These are phyloP conservation scores for Syzygium oleosum DNA, from an alignment of 345 rosid genomes.

Conservation along the genomic window DNA sequence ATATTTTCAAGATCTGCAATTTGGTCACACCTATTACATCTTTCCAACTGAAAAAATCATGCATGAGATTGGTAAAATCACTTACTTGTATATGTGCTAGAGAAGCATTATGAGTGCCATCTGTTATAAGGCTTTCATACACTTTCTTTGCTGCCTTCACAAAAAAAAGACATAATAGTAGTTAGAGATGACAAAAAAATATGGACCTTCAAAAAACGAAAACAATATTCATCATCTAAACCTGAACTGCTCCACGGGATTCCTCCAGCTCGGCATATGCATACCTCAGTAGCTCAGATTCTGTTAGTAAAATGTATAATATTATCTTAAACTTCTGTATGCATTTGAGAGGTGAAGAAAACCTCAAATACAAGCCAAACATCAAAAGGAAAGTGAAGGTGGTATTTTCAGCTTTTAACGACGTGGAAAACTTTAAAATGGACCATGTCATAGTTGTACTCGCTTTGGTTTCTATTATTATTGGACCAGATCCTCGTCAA, in stretches of 20 bases:
- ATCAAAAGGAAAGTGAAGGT: not conserved
- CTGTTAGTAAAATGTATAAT: constrained; percentile 24
- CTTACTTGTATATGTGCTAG: constrained; percentile 87
- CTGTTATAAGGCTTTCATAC: constrained; percentile 68
- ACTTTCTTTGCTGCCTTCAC: constrained; percentile 78
- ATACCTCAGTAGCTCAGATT: constrained; percentile 82
- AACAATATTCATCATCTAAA: constrained; percentile 1
- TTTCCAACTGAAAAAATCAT: not conserved
- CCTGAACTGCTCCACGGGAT: constrained; percentile 83
- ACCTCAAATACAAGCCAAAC: not conserved
- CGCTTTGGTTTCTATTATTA: not conserved
- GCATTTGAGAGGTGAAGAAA: not conserved
- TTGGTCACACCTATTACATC: not conserved
- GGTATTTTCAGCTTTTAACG: not conserved
- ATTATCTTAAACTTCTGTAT: not conserved
- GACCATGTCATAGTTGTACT: not conserved
- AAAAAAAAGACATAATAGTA: constrained; percentile 6
- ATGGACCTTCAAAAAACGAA: not conserved
- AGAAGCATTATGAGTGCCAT: constrained; percentile 45
- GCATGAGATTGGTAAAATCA: not conserved
- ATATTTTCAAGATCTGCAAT: not conserved
- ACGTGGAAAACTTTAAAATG: not conserved
- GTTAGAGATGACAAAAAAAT: not conserved
- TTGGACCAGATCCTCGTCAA: not conserved
- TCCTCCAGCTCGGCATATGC: constrained; percentile 96